Evolutionary conservation across 371 early-diverging fungal genomes (phyloP).

Genomic region (Funneliformis caledonium): DNA sequence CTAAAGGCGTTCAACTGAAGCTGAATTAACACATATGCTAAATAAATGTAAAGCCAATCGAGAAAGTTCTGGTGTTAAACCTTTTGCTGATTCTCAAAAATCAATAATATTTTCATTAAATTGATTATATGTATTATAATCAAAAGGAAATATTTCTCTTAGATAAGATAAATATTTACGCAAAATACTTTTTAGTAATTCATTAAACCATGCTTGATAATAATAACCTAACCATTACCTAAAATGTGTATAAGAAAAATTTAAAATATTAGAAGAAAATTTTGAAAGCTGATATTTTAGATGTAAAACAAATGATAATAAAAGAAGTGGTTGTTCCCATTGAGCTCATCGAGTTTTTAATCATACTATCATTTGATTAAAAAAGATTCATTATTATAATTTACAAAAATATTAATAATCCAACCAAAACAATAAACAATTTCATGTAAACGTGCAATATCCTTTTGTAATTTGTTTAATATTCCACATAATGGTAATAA

Average conservation of each 20-base stretch:
- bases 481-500: neutral
- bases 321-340: neutral
- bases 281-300: neutral
- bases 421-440: neutral
- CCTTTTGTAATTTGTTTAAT: neutral
- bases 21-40: too few relatives aligned
- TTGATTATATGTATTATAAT: neutral
- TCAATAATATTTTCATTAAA: slow-evolving; percentile 4
- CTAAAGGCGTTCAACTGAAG: too few relatives aligned
- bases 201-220: too few relatives aligned
- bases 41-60: too few relatives aligned
- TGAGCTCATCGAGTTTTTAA: neutral
- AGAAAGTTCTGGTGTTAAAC: too few relatives aligned
- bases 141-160: slow-evolving; percentile 22
- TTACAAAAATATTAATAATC: neutral
- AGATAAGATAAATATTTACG: slow-evolving; percentile 17
- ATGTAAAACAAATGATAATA: slow-evolving; percentile 12
- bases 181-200: neutral
- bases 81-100: slow-evolving; percentile 1
- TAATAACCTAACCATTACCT: too few relatives aligned
- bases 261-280: neutral
- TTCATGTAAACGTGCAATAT: neutral
- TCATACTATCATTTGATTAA: neutral
- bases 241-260: slow-evolving; percentile 14
- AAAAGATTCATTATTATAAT: neutral